Evolutionary conservation across 1,284 basidiomycete species (phyloP), one percentile per base, ranked within the genome.

Genomic region (Austroboletus novae-zelandiae): DNA sequence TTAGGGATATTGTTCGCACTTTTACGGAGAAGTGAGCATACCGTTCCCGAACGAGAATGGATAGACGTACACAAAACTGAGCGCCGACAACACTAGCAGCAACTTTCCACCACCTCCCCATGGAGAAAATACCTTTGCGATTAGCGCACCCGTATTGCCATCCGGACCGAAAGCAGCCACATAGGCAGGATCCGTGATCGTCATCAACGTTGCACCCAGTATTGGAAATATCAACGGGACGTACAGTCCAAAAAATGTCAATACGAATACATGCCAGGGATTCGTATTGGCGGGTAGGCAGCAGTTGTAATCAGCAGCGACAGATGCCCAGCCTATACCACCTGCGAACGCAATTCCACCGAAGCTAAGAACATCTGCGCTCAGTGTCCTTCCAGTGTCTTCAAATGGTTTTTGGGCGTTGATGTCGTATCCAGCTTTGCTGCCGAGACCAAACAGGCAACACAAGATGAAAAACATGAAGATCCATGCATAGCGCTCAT

Each of bases 401-500:
- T 83, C 77, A 0, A 68, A 47, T 0, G 71, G 43, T 29, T 72
- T 72, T 50, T 80, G 78, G 0, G 75, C 71, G 41, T 70, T 68
- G 4, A 78, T 62, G 31, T 81, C 72, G 48, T 74, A 77, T 1
- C 80, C 76, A 0, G 76, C 79, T 13, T 74, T 70, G 15, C 74
- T 73, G 1, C 79, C 81, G 2, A 84, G 65, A 14, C 37, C 37
- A 11, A 20, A 39, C 70, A 77, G 69, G 58, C 80, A 77, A 53
- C 76, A 68, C 72, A 81, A 80, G 59, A 83, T 74, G 60, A 82
- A 67, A 49, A 79, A 67, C 31, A 77, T 73, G 25, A 77, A 64
- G 5, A 80, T 73, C 84, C 84, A 87, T 9, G 81, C 77, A 54
- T 80, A 84, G 14, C 80, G 74, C 56, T 86, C 83, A 59, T 81